Conservation (phyloP, 352 stramenopile species). For the Phytophthora pseudosyringae region DNA sequence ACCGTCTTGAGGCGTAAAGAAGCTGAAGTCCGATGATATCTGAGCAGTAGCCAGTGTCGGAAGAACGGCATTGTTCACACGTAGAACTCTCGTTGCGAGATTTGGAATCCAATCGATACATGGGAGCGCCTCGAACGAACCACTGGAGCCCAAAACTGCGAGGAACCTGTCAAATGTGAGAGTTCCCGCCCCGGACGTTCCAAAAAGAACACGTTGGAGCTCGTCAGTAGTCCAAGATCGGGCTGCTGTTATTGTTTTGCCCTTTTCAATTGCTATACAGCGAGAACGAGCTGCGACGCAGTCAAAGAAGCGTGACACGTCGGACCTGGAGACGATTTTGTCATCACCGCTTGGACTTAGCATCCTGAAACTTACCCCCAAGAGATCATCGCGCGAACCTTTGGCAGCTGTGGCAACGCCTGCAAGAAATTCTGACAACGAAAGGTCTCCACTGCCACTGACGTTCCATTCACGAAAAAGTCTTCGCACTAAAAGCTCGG, state of each 20-base stretch:
- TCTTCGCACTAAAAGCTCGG: slow-evolving; percentile 33
- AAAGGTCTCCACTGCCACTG: slow-evolving; percentile 26
- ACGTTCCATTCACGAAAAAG: slow-evolving; percentile 50
- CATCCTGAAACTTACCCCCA: slow-evolving; percentile 53
- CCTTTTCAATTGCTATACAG: slow-evolving; percentile 12
- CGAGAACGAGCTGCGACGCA: slow-evolving; percentile 3
- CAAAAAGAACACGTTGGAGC: slow-evolving; percentile 4
- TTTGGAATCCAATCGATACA: slow-evolving; percentile 50
- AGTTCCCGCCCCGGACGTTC: not conserved
- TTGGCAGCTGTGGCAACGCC: slow-evolving; percentile 38
- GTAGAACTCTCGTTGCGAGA: slow-evolving; percentile 25
- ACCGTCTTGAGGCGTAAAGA: not conserved
- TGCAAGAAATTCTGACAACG: slow-evolving; percentile 47
- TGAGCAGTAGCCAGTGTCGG: not conserved
- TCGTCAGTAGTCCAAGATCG: slow-evolving; percentile 11
- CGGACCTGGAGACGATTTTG: slow-evolving; percentile 1
- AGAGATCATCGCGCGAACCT: slow-evolving; percentile 49
- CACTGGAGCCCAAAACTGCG: slow-evolving; percentile 3
- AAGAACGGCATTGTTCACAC: not conserved
- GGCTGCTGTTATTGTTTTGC: not conserved
- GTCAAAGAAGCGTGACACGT: slow-evolving; percentile 6
- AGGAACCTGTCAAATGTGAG: slow-evolving; percentile 12
- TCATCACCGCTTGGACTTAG: slow-evolving; percentile 23
- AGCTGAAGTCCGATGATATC: not conserved
- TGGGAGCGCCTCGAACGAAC: slow-evolving; percentile 7